Evolutionary conservation across 306 rosid species (phyloP).

Genomic region (Morella rubra): DNA sequence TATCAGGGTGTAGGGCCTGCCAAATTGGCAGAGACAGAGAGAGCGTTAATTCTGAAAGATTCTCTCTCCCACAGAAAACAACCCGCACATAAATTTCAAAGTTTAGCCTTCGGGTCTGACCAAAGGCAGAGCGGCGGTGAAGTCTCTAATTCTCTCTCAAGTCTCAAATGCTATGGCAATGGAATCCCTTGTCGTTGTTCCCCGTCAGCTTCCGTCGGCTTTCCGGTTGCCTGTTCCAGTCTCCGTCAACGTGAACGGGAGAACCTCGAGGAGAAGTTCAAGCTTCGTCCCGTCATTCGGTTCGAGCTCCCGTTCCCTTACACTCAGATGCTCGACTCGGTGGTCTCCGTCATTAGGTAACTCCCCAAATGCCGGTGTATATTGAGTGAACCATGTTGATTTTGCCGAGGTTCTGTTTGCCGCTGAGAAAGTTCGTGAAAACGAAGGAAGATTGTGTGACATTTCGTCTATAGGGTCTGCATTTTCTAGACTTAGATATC

Average conservation of each 20-base stretch:
- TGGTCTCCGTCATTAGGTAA: conserved; percentile 43
- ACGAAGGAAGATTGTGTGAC: background rate
- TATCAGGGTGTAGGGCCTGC: too few relatives aligned
- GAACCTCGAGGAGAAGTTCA: conserved; percentile 13
- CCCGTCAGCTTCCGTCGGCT: conserved; percentile 20
- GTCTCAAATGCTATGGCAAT: conserved; percentile 20
- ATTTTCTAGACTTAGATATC: background rate
- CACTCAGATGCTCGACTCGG: conserved; percentile 51
- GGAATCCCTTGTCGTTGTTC: conserved; percentile 47
- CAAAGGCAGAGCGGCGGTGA: too few relatives aligned
- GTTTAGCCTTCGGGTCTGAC: too few relatives aligned
- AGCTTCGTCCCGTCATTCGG: conserved; percentile 25
- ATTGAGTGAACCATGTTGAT: background rate
- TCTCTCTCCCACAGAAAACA: too few relatives aligned
- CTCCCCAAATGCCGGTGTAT: background rate
- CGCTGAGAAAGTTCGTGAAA: background rate
- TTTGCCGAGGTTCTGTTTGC: conserved; percentile 17
- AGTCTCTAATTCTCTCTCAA: background rate
- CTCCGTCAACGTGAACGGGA: conserved; percentile 28
- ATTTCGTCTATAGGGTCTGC: background rate
- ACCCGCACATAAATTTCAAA: too few relatives aligned
- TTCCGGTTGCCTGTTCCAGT: conserved; percentile 16
- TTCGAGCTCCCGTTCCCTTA: conserved; percentile 24
- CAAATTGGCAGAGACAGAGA: too few relatives aligned
- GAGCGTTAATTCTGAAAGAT: too few relatives aligned